Conservation (phyloP, 1,284 basidiomycete genomes). For the Phellopilus nigrolimitatus region DNA sequence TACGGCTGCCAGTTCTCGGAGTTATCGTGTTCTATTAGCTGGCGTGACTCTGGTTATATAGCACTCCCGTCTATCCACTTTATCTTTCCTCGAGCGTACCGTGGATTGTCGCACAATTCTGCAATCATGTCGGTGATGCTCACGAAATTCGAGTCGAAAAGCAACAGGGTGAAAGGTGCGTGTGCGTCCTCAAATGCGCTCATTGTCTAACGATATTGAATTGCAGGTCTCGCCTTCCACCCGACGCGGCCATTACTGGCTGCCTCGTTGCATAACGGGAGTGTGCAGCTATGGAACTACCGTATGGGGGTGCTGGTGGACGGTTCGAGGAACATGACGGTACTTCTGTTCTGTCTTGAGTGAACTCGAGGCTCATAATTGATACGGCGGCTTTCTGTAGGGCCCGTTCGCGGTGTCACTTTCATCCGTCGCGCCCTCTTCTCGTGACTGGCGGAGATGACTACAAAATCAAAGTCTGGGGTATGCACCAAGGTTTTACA, state of each 20-base stretch:
- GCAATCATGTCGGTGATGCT: slow-evolving; percentile 75
- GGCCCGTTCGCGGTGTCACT: slow-evolving; percentile 95
- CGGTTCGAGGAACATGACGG: slow-evolving; percentile 99
- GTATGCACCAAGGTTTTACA: slow-evolving; percentile 41
- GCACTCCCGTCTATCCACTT: neutral
- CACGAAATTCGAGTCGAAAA: slow-evolving; percentile 99
- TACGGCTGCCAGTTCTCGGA: neutral
- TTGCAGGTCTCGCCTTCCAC: slow-evolving; percentile 77
- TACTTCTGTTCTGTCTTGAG: slow-evolving; percentile 30
- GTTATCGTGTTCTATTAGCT: neutral
- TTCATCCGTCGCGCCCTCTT: slow-evolving; percentile 93
- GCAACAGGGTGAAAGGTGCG: slow-evolving; percentile 96
- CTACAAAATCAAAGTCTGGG: slow-evolving; percentile 99
- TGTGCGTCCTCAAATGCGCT: slow-evolving; percentile 23
- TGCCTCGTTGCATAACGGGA: slow-evolving; percentile 95
- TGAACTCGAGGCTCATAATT: slow-evolving; percentile 23
- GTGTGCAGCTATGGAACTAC: slow-evolving; percentile 99
- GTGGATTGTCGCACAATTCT: neutral
- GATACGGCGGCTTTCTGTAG: slow-evolving; percentile 38
- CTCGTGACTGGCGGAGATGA: slow-evolving; percentile 96
- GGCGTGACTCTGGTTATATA: neutral
- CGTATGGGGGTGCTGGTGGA: slow-evolving; percentile 99
- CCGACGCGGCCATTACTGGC: slow-evolving; percentile 92
- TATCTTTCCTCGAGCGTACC: neutral
- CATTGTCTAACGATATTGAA: slow-evolving; percentile 11